These are phyloP conservation scores for Ehretia macrophylla DNA, from an alignment of 257 asterid species.

Conservation along the genomic window DNA sequence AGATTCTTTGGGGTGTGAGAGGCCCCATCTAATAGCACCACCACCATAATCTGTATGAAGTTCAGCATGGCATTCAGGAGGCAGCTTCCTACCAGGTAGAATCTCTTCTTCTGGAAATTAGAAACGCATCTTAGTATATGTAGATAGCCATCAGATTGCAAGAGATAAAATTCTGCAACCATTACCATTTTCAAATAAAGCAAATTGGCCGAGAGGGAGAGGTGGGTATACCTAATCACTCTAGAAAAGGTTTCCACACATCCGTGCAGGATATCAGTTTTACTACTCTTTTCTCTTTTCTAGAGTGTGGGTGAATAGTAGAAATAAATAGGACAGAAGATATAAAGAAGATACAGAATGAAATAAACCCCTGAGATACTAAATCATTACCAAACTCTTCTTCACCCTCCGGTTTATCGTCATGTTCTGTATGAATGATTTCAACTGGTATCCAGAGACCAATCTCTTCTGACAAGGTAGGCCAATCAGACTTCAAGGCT, in stretches of 20 bases:
- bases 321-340: background rate
- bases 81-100: slow-evolving; percentile 74
- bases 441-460: slow-evolving; percentile 86
- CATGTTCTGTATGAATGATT: slow-evolving; percentile 55
- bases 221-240: no score
- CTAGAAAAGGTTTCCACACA: no score
- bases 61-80: slow-evolving; percentile 77
- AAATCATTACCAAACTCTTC: slow-evolving; percentile 63
- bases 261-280: background rate
- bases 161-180: no score
- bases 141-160: background rate
- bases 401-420: slow-evolving; percentile 84
- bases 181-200: no score
- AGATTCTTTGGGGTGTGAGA: slow-evolving; percentile 83
- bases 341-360: background rate
- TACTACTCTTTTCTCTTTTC: background rate
- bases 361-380: slow-evolving; percentile 1
- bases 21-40: slow-evolving; percentile 89
- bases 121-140: background rate
- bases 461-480: slow-evolving; percentile 50
- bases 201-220: no score
- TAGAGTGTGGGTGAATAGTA: background rate
- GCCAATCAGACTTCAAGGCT: slow-evolving; percentile 66
- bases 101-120: slow-evolving; percentile 49
- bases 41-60: slow-evolving; percentile 88